These are phyloP conservation scores for Didymella segeticola DNA, from an alignment of 2,329 filamentous ascomycete genomes.

Conservation along the genomic window DNA sequence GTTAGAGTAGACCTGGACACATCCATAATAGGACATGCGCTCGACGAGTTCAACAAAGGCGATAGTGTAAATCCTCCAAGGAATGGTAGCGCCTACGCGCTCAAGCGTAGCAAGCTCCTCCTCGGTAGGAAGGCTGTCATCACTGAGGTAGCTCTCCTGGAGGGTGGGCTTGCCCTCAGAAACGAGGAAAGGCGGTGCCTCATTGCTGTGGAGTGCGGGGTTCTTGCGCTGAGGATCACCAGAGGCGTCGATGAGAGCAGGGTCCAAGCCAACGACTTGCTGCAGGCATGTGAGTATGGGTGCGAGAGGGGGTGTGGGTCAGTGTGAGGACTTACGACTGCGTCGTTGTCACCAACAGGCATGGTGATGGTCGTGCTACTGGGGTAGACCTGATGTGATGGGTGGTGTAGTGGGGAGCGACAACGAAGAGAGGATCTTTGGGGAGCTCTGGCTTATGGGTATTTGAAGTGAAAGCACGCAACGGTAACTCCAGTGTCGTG, in stretches of 20 bases:
- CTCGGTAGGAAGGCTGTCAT: slow-evolving; percentile 39
- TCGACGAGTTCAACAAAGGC: slow-evolving; percentile 49
- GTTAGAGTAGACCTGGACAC: slow-evolving; percentile 47
- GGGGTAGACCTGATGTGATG: slow-evolving; percentile 13
- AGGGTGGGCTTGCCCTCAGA: slow-evolving; percentile 49
- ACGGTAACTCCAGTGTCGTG: slow-evolving; percentile 16
- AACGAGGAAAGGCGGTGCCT: slow-evolving; percentile 38
- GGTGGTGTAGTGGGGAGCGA: slow-evolving; percentile 16
- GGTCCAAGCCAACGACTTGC: slow-evolving; percentile 42
- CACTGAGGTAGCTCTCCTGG: slow-evolving; percentile 39
- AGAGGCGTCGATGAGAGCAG: slow-evolving; percentile 41
- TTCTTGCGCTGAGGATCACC: slow-evolving; percentile 45
- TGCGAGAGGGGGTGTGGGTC: neutral
- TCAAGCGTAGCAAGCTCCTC: slow-evolving; percentile 47
- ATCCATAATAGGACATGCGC: slow-evolving; percentile 51
- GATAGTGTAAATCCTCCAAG: slow-evolving; percentile 44
- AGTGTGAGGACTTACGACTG: slow-evolving; percentile 28
- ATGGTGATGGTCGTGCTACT: slow-evolving; percentile 29
- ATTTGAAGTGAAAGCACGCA: slow-evolving; percentile 21
- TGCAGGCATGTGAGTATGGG: slow-evolving; percentile 24
- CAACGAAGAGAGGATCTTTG: slow-evolving; percentile 23
- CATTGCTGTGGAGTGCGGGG: slow-evolving; percentile 31
- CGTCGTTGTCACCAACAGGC: slow-evolving; percentile 36
- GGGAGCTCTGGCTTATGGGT: slow-evolving; percentile 14
- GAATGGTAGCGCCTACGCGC: slow-evolving; percentile 44